Evolutionary conservation across 2,329 filamentous ascomycete species (phyloP).

Genomic region (Fusarium equiseti): DNA sequence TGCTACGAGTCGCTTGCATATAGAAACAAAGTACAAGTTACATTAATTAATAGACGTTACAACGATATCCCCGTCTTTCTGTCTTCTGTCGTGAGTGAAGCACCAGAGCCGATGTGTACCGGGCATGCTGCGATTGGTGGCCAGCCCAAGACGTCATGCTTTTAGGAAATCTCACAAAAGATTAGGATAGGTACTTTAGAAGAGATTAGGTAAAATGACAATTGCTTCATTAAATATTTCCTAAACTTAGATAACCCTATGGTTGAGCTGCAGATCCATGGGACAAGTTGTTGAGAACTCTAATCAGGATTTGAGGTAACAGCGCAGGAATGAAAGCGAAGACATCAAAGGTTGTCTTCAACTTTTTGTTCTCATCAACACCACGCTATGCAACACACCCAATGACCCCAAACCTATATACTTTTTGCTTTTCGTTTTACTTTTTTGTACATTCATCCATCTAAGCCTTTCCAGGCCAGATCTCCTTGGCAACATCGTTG

Average conservation of each 20-base stretch:
- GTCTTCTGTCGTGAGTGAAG: neutral
- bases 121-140: neutral
- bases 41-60: neutral
- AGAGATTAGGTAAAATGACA: neutral
- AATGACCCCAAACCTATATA: conserved; percentile 6
- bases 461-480: conserved; percentile 63
- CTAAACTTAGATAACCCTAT: neutral
- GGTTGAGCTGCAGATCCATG: neutral
- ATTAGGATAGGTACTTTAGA: neutral
- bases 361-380: conserved; percentile 20
- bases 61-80: neutral
- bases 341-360: neutral
- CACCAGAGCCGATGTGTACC: neutral
- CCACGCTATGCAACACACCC: conserved; percentile 31
- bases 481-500: conserved; percentile 71
- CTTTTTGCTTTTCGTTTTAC: neutral
- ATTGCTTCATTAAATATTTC: neutral
- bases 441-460: neutral
- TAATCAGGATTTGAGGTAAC: neutral
- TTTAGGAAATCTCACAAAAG: neutral
- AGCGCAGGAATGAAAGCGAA: neutral
- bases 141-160: neutral
- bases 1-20: neutral
- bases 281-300: neutral
- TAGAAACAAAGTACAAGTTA: neutral